Base-by-base conservation (phyloP, 768 basidiomycete species). In the Phanerodontia chrysosporium region DNA sequence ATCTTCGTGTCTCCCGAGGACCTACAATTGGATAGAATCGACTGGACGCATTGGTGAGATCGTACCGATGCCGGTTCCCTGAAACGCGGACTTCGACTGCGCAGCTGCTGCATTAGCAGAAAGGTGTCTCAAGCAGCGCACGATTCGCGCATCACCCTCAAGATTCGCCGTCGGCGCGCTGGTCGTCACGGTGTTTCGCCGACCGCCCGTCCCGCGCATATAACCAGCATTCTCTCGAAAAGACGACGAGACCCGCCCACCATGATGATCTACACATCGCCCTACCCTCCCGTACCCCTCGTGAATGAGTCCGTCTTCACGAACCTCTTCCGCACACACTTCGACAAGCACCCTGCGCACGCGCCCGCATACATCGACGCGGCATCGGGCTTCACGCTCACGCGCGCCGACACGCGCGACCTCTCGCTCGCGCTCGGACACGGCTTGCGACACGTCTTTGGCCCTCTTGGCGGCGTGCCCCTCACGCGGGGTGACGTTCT, bases 281-380 rank as follows among this genome's bases (percentile, higher is more conserved):
- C 72, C 3, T 58, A 72, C 22, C 73, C 79, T 1, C 35, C 75
- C 10, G 65, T 76, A 3, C 74, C 74, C 4, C 67, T 83, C 36
- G 68, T 69, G 45, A 53, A 73, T 36, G 67, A 70, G 14, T 84
- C 82, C 3, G 64, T 83, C 18, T 84, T 82, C 67, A 78, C 81
- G 2, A 73, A 79, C 57, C 72, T 84, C 49, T 79, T 83, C 65
- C 63, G 70, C 42, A 67, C 72, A 36, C 58, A 44, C 10, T 61
- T 58, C 55, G 28, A 67, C 73, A 24, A 64, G 60, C 46, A 45
- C 54, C 65, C 58, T 21, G 58, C 28, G 39, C 45, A 0, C 44
- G 58, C 48, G 45, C 78, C 79, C 9, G 88, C 87, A 1, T 89
- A 84, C 68, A 76, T 92, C 52, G 89, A 92, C 63, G 86, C 85